Percentiles rank a stretch among this genome's conserved stretches.
Evolutionary conservation across 768 basidiomycete species (phyloP).

Genomic region (Pisolithus microcarpus): DNA sequence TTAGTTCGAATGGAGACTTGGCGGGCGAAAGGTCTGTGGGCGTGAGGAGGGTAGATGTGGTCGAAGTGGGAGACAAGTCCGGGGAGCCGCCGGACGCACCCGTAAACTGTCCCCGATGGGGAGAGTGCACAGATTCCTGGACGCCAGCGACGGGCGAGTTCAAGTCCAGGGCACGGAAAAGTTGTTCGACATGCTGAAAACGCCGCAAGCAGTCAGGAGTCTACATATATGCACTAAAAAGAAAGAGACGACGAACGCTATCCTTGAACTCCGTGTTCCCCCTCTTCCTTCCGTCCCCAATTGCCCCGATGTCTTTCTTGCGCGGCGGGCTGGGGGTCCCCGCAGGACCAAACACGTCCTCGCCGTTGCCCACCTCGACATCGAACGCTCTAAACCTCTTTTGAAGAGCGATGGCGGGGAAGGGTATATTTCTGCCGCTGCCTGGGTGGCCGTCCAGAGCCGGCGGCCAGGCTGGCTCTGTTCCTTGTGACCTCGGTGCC

Average conservation of each 20-base stretch:
- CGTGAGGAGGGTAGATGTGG: constrained; percentile 62
- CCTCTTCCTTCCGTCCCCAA: constrained; percentile 74
- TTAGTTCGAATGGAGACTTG: constrained; percentile 48
- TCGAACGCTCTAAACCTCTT: constrained; percentile 15
- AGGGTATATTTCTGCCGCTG: constrained; percentile 36
- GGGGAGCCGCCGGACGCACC: constrained; percentile 45
- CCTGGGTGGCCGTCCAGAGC: constrained; percentile 57
- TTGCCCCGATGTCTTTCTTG: constrained; percentile 56
- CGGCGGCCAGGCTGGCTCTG: constrained; percentile 61
- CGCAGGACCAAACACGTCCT: constrained; percentile 63
- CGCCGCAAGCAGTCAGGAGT: neutral
- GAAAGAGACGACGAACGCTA: constrained; percentile 22
- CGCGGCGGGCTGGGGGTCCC: constrained; percentile 30
- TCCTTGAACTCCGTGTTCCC: constrained; percentile 50
- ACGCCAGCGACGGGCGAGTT: constrained; percentile 59
- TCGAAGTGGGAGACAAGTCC: constrained; percentile 68
- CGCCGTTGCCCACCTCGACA: constrained; percentile 26
- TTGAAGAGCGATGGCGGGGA: constrained; percentile 22
- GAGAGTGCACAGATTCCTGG: constrained; percentile 36
- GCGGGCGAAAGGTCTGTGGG: constrained; percentile 70
- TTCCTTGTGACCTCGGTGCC: constrained; percentile 73
- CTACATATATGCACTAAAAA: constrained; percentile 24
- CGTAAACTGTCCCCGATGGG: constrained; percentile 34
- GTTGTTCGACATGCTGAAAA: constrained; percentile 68
- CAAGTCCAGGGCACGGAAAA: constrained; percentile 71